These are phyloP conservation scores for Fusarium piperis DNA, from an alignment of 2,329 filamentous ascomycete species.

Conservation along the genomic window DNA sequence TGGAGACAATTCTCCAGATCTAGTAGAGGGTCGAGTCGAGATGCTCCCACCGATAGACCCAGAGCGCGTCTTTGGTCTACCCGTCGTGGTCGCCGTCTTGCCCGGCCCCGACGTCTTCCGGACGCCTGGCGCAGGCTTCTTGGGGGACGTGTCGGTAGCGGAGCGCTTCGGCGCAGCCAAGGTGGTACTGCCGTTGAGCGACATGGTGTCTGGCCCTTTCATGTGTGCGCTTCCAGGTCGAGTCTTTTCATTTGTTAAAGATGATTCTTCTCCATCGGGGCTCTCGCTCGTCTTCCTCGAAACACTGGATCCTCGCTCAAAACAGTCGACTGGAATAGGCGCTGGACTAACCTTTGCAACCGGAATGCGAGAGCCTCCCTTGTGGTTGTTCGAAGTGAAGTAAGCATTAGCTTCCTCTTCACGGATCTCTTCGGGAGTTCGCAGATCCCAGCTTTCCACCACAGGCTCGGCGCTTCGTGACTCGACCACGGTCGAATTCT, in stretches of 20 bases:
- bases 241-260: constrained; percentile 66
- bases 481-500: constrained; percentile 57
- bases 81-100: constrained; percentile 52
- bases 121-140: constrained; percentile 54
- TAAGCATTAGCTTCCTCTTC: constrained; percentile 64
- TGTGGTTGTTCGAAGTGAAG: constrained; percentile 62
- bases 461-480: constrained; percentile 52
- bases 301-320: constrained; percentile 78
- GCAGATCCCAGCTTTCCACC: constrained; percentile 73
- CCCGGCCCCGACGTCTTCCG: constrained; percentile 58
- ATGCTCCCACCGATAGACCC: constrained; percentile 59
- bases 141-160: constrained; percentile 63
- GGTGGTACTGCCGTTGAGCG: constrained; percentile 19
- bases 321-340: constrained; percentile 75
- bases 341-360: constrained; percentile 82
- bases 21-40: constrained; percentile 68
- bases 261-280: constrained; percentile 66
- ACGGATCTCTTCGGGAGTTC: constrained; percentile 81
- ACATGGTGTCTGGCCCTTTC: constrained; percentile 43
- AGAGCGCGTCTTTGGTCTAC: constrained; percentile 71
- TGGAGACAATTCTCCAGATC: constrained; percentile 65
- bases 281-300: constrained; percentile 67
- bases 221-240: constrained; percentile 77
- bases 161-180: constrained; percentile 52
- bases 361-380: constrained; percentile 83